Conservation (phyloP, 371 early-diverging fungal genomes). For the Astathelohania contejeani region DNA sequence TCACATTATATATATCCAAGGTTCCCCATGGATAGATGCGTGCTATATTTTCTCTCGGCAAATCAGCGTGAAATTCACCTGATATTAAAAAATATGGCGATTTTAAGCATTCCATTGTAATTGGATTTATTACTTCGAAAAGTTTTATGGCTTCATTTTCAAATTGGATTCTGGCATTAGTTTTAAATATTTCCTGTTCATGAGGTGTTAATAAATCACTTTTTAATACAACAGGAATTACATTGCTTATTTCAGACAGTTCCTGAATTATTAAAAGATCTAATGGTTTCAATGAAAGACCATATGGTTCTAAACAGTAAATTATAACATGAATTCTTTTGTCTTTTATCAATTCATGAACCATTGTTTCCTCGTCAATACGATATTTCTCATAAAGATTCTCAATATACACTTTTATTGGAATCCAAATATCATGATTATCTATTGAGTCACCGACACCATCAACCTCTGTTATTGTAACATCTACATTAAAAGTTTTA, state of each 20-base stretch:
- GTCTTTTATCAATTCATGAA: conserved; percentile 29
- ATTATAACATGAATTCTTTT: conserved; percentile 48
- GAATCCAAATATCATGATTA: conserved; percentile 27
- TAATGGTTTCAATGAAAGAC: conserved; percentile 11
- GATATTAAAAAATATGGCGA: not conserved
- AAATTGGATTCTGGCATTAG: not conserved
- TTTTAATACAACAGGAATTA: conserved; percentile 48
- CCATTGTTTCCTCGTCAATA: conserved; percentile 30
- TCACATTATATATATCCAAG: not conserved
- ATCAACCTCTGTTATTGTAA: conserved; percentile 44
- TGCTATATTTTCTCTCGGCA: not conserved
- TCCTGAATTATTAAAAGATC: conserved; percentile 44
- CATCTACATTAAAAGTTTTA: conserved; percentile 25
- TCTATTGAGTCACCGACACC: conserved; percentile 39
- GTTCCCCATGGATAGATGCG: not conserved
- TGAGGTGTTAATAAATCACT: conserved; percentile 35
- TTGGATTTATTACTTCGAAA: not conserved
- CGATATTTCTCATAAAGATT: conserved; percentile 37
- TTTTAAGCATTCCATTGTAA: not conserved
- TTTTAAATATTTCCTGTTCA: conserved; percentile 7
- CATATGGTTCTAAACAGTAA: conserved; percentile 37
- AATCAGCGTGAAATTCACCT: not conserved
- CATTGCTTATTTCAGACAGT: conserved; percentile 40
- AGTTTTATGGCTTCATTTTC: not conserved
- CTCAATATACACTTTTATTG: conserved; percentile 29